Base-by-base conservation (phyloP, 2,329 filamentous ascomycete species). In the Hypoxylon sp. region DNA sequence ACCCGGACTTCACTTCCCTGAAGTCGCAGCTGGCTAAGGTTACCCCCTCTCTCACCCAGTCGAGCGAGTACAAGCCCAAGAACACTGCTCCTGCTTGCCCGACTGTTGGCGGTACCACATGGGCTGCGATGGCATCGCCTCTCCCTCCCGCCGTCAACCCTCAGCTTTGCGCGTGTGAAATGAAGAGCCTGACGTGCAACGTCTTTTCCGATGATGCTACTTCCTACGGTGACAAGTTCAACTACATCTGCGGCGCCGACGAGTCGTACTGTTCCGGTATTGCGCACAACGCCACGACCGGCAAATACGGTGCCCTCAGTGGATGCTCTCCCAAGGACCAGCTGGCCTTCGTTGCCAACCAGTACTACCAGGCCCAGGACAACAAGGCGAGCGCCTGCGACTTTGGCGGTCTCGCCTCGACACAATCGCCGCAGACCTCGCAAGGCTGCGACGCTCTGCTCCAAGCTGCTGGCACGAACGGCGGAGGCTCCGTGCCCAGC, bases 101-200 rank as follows among this genome's bases (percentile, higher is more conserved):
- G 20, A 78, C 78, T 13, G 76, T 88, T 55, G 79, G 75, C 55
- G 79, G 75, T 67, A 65, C 75, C 31, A 79, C 78, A 70, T 99
- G 95, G 94, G 79, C 82, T 66, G 89, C 91, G 49, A 75, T 73
- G 38, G 81, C 83, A 60, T 80, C 82, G 38, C 79, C 78, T 55
- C 90, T 99, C 27, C 95, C 95, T 23, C 94, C 93, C 8, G 85
- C 84, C 9, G 92, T 93, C 63, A 91, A 98, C 78, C 72, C 84
- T 41, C 71, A 85, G 40, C 87, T 96, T 42, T 99, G 95, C 83
- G 75, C 81, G 55, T 99, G 95, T 85, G 97, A 97, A 91, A 83
- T 85, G 74, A 79, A 84, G 63, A 86, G 86, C 40, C 79, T 96
- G 55, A 78, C 79, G 57, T 99, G 95, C 78, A 82, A 83, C 23